Base-by-base conservation (phyloP, 2,329 filamentous ascomycete species). In the Cercospora sp. region DNA sequence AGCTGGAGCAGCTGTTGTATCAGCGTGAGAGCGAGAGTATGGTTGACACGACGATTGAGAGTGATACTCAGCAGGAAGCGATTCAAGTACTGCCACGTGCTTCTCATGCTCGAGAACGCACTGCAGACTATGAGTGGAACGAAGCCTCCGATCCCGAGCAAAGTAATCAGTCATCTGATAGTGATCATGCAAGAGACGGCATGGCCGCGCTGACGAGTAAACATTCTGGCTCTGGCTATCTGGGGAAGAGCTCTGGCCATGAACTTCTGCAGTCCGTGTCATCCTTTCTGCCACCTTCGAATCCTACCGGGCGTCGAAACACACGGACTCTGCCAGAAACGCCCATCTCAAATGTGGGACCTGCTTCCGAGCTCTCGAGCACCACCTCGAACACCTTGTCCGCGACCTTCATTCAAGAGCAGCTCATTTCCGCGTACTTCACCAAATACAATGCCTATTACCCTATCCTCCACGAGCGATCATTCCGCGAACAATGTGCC, bases 1-100 rank as follows among this genome's bases (percentile, higher is more conserved):
- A 75, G 51, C 72, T 79, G 18, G 71, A 77, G 63, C 66, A 63
- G 3, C 71, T 79, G 28, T 61, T 80, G 12, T 21, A 67, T 34
- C 68, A 63, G 63, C 58, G 55, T 65, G 61, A 68, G 26, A 30
- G 18, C 13, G 57, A 61, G n/a, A 61, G 49, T 21, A 13, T 40
- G 21, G 51, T 43, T 10, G 58, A 57, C 37, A 28, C 40, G 24
- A 13, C 26, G 13, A 61, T 16, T 5, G 57, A 40, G 43, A 30
- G 32, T n/a, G 43, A 55, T 3, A 5, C 9, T 24, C 32, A 34
- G n/a, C 24, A 57, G 16, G 10, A 10, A 60, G 18, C 57, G 37
- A 10, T 8, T 6, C 30, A 45, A 2, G 12, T 24, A 45, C 30
- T 1, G 34, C 58, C 34, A 16, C 30, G 58, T 26, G 43, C 40